Evolutionary conservation across 2,329 filamentous ascomycete genomes (phyloP), one percentile per base, ranked within the genome.

Genomic region (Aquanectria penicillioides): DNA sequence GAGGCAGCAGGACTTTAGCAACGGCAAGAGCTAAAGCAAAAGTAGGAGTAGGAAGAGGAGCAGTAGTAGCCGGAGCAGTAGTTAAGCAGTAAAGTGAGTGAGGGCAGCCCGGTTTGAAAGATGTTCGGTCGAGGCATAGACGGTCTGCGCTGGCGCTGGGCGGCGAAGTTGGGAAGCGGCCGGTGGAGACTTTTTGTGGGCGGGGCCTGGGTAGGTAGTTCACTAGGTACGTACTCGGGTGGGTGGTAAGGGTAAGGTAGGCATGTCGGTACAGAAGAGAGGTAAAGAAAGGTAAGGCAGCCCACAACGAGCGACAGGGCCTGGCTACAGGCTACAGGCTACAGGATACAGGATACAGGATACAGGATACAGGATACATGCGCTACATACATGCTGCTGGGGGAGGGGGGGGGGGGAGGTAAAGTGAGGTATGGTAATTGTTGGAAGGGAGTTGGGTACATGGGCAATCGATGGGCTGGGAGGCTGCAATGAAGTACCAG

Each of bases 1-100:
- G 43, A 57, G 53, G 58, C 64, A 64, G 63, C 64, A 51, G 26
- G 34, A 51, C 33, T 49, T 46, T 49, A 59, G 56, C 28, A 57
- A 31, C 57, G 25, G 10, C 17, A 47, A 47, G 48, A 51, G 48
- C 37, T 23, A 64, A 62, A 47, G 62, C 63, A 51, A 26, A 31
- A 49, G 49, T 29, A 48, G 36, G 53, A 61, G 50, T 44, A 48
- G 60, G 49, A 55, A 52, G 29, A 22, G 46, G 20, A 40, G 22
- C 25, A 52, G 41, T 40, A 36, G 53, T 29, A 17, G 49, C 38
- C 38, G 40, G 23, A 52, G 49, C 23, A 44, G 58, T 53, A 56
- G 49, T 53, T 57, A 38, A 60, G 43, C 48, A 47, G 41, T 51
- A 34, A 22, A 53, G 50, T 38, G 38, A 53, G 38, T 41, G 36